A percentile compares a stretch with the other conserved stretches of the same genome.
These are phyloP conservation scores for Nitzschia palea DNA, from an alignment of 108 stramenopile genomes.

Conservation along the genomic window DNA sequence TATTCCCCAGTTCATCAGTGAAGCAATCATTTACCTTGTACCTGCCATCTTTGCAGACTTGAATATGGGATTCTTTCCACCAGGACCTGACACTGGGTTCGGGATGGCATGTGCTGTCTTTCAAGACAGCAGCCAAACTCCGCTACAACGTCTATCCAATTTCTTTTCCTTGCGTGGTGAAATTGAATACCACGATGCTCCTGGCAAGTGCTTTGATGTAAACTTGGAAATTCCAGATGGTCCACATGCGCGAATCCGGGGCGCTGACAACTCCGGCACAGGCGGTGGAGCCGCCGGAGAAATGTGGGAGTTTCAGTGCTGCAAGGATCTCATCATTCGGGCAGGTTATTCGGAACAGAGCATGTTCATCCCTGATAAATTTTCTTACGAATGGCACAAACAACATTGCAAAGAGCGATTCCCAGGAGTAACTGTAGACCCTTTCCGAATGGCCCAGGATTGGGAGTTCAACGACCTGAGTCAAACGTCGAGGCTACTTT, in stretches of 20 bases:
- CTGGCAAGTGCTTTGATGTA: constrained; percentile 62
- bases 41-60: constrained; percentile 65
- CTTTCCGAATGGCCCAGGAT: constrained; percentile 51
- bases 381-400: constrained; percentile 41
- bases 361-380: constrained; percentile 26
- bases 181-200: constrained; percentile 7
- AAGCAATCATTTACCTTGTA: constrained; percentile 56
- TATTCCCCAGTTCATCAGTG: constrained; percentile 29
- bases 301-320: constrained; percentile 81
- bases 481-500: constrained; percentile 51
- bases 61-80: constrained; percentile 79
- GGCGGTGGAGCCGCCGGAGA: constrained; percentile 59
- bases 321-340: constrained; percentile 21
- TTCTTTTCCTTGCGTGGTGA: constrained; percentile 11
- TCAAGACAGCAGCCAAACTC: constrained; percentile 24
- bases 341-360: constrained; percentile 22
- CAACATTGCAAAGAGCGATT: constrained; percentile 64
- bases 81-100: constrained; percentile 46
- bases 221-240: constrained; percentile 60
- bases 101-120: constrained; percentile 60
- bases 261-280: constrained; percentile 70
- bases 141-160: constrained; percentile 24
- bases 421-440: constrained; percentile 47
- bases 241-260: constrained; percentile 52
- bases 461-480: constrained; percentile 63